A percentile compares a stretch with the other conserved stretches of the same genome.
Evolutionary conservation across 2,329 filamentous ascomycete genomes (phyloP).

Genomic region (Exophiala calicioides): DNA sequence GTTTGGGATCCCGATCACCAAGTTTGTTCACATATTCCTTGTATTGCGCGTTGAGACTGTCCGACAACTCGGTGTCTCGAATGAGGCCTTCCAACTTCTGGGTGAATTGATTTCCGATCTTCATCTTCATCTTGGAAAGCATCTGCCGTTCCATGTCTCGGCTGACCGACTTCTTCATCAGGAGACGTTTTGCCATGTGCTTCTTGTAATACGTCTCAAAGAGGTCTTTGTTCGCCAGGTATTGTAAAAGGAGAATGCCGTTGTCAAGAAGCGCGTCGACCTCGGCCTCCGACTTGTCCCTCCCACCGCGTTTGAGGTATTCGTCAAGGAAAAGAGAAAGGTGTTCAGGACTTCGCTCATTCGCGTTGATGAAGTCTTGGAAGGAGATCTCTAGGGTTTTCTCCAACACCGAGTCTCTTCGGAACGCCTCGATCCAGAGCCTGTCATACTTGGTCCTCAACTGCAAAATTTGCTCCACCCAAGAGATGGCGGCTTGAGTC

Average conservation of each 20-base stretch:
- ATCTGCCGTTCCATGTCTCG: slow-evolving; percentile 93
- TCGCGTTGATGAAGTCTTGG: slow-evolving; percentile 90
- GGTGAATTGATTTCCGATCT: slow-evolving; percentile 92
- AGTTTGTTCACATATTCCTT: slow-evolving; percentile 66
- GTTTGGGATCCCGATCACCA: slow-evolving; percentile 59
- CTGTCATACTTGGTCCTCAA: slow-evolving; percentile 89
- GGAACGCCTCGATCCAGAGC: slow-evolving; percentile 73
- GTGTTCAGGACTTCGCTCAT: slow-evolving; percentile 80
- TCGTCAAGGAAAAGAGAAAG: slow-evolving; percentile 97
- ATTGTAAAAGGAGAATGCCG: slow-evolving; percentile 82
- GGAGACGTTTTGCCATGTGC: slow-evolving; percentile 81
- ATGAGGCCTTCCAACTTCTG: slow-evolving; percentile 96
- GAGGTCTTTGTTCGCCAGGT: slow-evolving; percentile 86
- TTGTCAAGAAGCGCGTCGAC: slow-evolving; percentile 83
- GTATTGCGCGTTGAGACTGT: slow-evolving; percentile 77
- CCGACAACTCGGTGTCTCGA: slow-evolving; percentile 87
- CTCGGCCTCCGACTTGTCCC: slow-evolving; percentile 86
- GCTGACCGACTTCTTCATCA: slow-evolving; percentile 87
- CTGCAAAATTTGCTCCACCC: slow-evolving; percentile 86
- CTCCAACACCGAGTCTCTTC: slow-evolving; percentile 73
- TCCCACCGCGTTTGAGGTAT: slow-evolving; percentile 89
- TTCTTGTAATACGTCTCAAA: slow-evolving; percentile 99
- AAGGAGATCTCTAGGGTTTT: slow-evolving; percentile 84
- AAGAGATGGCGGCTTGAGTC: slow-evolving; percentile 84
- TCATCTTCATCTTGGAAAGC: slow-evolving; percentile 95